These are phyloP conservation scores for Alternaria conjuncta DNA, from an alignment of 2,329 filamentous ascomycete species.

Conservation along the genomic window DNA sequence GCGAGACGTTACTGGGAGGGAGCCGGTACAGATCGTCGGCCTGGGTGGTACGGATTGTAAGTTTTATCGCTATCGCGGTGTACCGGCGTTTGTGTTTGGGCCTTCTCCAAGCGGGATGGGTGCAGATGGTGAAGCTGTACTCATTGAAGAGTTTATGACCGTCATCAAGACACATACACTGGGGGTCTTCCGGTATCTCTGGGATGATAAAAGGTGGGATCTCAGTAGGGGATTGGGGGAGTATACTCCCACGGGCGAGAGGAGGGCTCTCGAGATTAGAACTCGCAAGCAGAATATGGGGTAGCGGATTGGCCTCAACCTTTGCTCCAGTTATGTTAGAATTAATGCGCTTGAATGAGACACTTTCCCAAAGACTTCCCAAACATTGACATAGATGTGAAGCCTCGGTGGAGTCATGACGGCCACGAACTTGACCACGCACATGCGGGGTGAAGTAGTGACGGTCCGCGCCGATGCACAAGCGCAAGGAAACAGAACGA, in stretches of 20 bases:
- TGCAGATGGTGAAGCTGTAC: constrained; percentile 8
- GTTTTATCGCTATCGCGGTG: constrained; percentile 47
- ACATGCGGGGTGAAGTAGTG: background rate
- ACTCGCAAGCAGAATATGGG: background rate
- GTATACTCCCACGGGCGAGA: background rate
- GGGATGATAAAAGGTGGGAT: background rate
- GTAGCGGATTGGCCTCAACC: background rate
- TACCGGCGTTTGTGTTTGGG: constrained; percentile 50
- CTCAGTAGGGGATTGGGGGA: background rate
- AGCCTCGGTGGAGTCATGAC: background rate
- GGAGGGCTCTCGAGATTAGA: background rate
- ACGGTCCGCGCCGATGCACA: background rate
- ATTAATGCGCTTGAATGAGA: background rate
- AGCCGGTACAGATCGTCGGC: background rate
- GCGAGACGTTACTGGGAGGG: background rate
- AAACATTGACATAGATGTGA: background rate
- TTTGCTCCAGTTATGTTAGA: background rate
- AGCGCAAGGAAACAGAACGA: background rate
- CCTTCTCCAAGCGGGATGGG: constrained; percentile 39
- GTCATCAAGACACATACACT: background rate
- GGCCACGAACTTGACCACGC: background rate
- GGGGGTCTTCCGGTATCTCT: background rate
- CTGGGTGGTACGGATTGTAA: constrained; percentile 52
- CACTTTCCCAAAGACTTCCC: background rate
- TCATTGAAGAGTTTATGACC: background rate